Evolutionary conservation across 78 protist genomes (phyloP).

Genomic region (Protostelium mycophagum): DNA sequence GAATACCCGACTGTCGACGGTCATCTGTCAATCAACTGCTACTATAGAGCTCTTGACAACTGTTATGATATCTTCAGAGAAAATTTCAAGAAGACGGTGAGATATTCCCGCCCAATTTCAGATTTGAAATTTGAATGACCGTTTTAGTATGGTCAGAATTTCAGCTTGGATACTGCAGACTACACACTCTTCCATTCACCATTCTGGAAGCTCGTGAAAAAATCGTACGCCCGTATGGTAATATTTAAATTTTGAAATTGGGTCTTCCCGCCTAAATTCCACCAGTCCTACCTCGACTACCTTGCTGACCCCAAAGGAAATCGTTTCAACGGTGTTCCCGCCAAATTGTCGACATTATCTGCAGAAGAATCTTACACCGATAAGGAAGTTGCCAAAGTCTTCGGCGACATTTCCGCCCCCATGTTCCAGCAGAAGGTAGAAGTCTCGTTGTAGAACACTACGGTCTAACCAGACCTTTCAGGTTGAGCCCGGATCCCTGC

Average conservation of each 20-base stretch:
- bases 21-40: slow-evolving; percentile 79
- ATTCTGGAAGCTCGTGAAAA: slow-evolving; percentile 91
- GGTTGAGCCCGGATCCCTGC: not conserved
- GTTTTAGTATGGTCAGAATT: slow-evolving; percentile 12
- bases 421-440: slow-evolving; percentile 53
- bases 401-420: slow-evolving; percentile 13
- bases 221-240: slow-evolving; percentile 81
- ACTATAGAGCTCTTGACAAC: slow-evolving; percentile 79
- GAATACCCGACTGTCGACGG: slow-evolving; percentile 95
- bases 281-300: slow-evolving; percentile 67
- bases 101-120: too few species aligned
- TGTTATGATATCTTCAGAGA: slow-evolving; percentile 68
- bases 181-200: slow-evolving; percentile 91
- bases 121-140: not conserved
- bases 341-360: not conserved
- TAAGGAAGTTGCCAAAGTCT: slow-evolving; percentile 69
- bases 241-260: not conserved
- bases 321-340: slow-evolving; percentile 13
- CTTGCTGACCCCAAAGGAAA: slow-evolving; percentile 30
- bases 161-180: slow-evolving; percentile 52
- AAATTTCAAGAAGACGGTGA: slow-evolving; percentile 22
- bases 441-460: slow-evolving; percentile 25
- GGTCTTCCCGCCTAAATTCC: not conserved
- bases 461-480: not conserved
- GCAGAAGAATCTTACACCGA: slow-evolving; percentile 64